Evolutionary conservation across 2,329 filamentous ascomycete species (phyloP).

Genomic region (Beauveria australis): DNA sequence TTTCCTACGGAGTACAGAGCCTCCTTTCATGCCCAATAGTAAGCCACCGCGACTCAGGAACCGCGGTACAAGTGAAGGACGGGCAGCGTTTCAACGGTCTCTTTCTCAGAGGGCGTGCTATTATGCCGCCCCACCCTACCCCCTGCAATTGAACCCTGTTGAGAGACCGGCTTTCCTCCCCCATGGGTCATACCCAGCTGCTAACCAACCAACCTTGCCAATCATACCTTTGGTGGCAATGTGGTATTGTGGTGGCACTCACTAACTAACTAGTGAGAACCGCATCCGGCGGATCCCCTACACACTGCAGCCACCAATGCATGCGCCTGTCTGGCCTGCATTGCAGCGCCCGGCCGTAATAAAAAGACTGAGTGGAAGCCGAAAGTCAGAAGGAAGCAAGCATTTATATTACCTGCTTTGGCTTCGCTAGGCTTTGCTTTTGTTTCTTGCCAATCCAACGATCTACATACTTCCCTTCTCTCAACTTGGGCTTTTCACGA

Average conservation of each 20-base stretch:
- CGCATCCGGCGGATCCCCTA: background rate
- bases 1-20: background rate
- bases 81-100: background rate
- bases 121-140: background rate
- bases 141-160: conserved; percentile 1
- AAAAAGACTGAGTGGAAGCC: background rate
- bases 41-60: conserved; percentile 7
- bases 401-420: background rate
- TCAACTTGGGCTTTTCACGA: background rate
- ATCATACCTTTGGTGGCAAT: background rate
- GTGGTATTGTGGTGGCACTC: background rate
- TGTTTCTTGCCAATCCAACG: background rate
- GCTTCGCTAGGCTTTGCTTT: background rate
- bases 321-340: conserved; percentile 1
- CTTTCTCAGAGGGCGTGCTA: conserved; percentile 2
- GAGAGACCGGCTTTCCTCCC: background rate
- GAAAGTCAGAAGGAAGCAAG: background rate
- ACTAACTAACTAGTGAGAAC: background rate
- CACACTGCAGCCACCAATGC: background rate
- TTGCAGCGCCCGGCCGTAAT: background rate
- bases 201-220: background rate
- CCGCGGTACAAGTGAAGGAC: background rate
- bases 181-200: background rate
- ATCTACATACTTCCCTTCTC: background rate
- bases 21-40: background rate